Percentiles rank a stretch among this genome's conserved stretches.
Conservation (phyloP, 2,329 filamentous ascomycete genomes). For the Aspergillus sp. region DNA sequence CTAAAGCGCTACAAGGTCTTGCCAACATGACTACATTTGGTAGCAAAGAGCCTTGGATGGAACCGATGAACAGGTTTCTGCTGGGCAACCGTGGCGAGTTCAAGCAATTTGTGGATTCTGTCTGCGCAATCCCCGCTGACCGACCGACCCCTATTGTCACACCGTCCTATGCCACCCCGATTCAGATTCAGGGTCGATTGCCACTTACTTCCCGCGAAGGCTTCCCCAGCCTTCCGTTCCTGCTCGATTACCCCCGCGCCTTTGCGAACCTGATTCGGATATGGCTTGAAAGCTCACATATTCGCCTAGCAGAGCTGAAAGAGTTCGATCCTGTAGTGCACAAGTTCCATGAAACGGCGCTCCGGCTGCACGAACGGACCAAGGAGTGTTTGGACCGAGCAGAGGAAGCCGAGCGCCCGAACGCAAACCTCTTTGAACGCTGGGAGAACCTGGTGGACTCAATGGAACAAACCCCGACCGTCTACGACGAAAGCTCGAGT, state of each 20-base stretch:
- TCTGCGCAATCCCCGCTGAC: conserved; percentile 74
- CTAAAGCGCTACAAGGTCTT: conserved; percentile 83
- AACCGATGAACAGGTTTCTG: conserved; percentile 91
- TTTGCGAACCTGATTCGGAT: conserved; percentile 71
- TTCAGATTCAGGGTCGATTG: conserved; percentile 77
- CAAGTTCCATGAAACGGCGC: conserved; percentile 38
- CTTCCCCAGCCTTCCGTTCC: conserved; percentile 83
- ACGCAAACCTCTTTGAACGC: conserved; percentile 38
- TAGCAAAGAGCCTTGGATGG: conserved; percentile 97
- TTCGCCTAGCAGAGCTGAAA: conserved; percentile 31
- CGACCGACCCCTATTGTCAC: conserved; percentile 58
- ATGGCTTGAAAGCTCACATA: conserved; percentile 36
- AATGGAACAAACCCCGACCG: conserved; percentile 37
- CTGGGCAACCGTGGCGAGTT: conserved; percentile 66
- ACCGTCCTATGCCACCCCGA: conserved; percentile 83
- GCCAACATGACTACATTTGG: conserved; percentile 88
- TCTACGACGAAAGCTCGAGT: conserved; percentile 33
- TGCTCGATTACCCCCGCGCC: conserved; percentile 81
- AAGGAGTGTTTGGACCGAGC: conserved; percentile 40
- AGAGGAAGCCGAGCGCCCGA: conserved; percentile 43
- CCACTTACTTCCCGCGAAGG: conserved; percentile 77
- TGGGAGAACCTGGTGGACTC: conserved; percentile 44
- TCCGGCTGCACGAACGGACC: conserved; percentile 36
- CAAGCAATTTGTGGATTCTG: conserved; percentile 76
- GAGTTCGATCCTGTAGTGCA: conserved; percentile 31